Evolutionary conservation across 2,329 filamentous ascomycete genomes (phyloP), one percentile per base, ranked within the genome.

Genomic region (Thielaviopsis punctulata): DNA sequence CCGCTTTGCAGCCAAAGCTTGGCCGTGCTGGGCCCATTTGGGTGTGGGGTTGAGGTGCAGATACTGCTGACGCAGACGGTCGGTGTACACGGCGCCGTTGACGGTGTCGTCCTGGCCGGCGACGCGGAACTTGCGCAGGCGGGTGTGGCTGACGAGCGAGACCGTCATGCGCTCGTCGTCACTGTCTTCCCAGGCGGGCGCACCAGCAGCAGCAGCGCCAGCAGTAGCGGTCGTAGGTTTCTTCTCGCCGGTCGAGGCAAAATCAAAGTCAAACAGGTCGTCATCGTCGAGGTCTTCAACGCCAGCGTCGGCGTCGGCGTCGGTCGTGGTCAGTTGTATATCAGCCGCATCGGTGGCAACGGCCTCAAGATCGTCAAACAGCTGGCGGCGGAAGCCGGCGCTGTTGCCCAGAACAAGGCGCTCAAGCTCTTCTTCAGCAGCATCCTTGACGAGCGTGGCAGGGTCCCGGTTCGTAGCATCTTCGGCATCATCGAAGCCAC

Each of bases 151-250:
- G 3, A 86, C 84, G 39, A 98, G 73, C 13, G 90, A 96, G 48
- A 98, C 75, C 6, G 80, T 77, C 56, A 95, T 70, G 51, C 86
- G 77, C 62, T 96, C 92, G 62, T 98, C 92, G 60, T 98, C 92
- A 65, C 89, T 96, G 64, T 98, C 92, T 59, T 89, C 80, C 92
- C 92, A 98, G 1, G 80, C 85, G 2, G 82, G 73, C 19, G 71
- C 69, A 43, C 74, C 69, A 6, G 58, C 57, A 6, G 58, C 51
- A 9, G 51, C 60, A 15, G 61, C 57, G 53, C 12, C 52, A 15
- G 39, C n/a, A 2, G 39, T 19, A 19, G 60, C 58, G n/a, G n/a
- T n/a, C 43, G 57, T 30, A 18, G 61, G 49, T 33, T 66, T 62
- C 19, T 60, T 64, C n/a, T 60, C 59, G 21, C 67, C 65, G 1